Conservation (phyloP, 1,139 yeast genomes). For the Yamadazyma songkhlaensis region DNA sequence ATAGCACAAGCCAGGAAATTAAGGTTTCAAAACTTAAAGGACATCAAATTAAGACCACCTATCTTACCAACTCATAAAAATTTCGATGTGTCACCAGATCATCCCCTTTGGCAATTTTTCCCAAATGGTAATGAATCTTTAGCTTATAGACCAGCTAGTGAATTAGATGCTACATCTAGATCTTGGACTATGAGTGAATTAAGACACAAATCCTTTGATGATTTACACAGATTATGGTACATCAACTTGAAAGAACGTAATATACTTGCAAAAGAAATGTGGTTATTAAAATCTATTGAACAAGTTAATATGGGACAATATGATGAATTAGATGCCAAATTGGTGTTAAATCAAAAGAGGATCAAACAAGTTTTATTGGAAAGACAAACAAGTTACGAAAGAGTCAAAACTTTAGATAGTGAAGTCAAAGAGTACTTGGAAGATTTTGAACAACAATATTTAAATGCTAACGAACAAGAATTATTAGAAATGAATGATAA, state of each 20-base stretch:
- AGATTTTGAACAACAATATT: constrained; percentile 58
- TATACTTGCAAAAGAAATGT: constrained; percentile 70
- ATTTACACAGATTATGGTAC: constrained; percentile 89
- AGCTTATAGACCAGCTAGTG: constrained; percentile 58
- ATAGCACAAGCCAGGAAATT: constrained; percentile 11
- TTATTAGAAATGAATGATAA: constrained; percentile 63
- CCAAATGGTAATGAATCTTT: constrained; percentile 45
- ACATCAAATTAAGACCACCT: constrained; percentile 67
- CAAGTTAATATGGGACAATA: constrained; percentile 24
- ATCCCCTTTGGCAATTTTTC: constrained; percentile 96
- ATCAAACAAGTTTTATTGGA: constrained; percentile 87
- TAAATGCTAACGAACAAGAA: constrained; percentile 56
- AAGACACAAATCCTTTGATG: constrained; percentile 88
- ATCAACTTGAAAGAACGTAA: constrained; percentile 81
- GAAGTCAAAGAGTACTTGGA: constrained; percentile 47
- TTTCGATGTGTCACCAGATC: constrained; percentile 74
- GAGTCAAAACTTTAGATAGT: constrained; percentile 51
- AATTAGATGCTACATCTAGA: constrained; percentile 59
- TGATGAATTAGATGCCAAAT: constrained; percentile 33
- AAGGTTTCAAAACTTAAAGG: constrained; percentile 24
- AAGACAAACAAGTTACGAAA: constrained; percentile 69
- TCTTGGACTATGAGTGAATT: constrained; percentile 88
- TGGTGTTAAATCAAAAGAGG: constrained; percentile 44
- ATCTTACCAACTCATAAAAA: constrained; percentile 78
- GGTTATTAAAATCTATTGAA: constrained; percentile 35